Evolutionary conservation across 306 rosid genomes (phyloP).

Genomic region (Leucaena leucocephala): DNA sequence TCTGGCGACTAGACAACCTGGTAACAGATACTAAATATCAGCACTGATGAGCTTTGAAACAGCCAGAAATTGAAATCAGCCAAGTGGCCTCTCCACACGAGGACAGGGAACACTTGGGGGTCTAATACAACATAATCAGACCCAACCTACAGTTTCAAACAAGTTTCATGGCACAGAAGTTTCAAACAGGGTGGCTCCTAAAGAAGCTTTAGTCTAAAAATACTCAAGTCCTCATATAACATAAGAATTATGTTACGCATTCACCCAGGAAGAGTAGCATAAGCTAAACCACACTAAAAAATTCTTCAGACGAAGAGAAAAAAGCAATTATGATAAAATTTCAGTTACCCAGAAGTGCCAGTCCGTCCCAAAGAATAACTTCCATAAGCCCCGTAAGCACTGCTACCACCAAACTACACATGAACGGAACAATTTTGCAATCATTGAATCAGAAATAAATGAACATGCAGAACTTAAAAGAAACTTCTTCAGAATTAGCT

Average conservation of each 20-base stretch:
- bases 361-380: slow-evolving; percentile 70
- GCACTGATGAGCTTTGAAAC: slow-evolving; percentile 23
- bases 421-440: slow-evolving; percentile 34
- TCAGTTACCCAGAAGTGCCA: slow-evolving; percentile 73
- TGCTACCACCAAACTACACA: slow-evolving; percentile 69
- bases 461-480: slow-evolving; percentile 19
- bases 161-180: neutral
- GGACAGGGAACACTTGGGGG: slow-evolving; percentile 9
- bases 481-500: neutral
- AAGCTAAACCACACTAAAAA: neutral
- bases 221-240: neutral
- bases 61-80: slow-evolving; percentile 1
- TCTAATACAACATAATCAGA: neutral
- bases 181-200: neutral
- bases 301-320: neutral
- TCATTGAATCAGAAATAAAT: slow-evolving; percentile 19
- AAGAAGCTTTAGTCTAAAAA: neutral
- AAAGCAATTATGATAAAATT: neutral
- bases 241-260: neutral
- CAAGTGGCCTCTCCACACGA: slow-evolving; percentile 17
- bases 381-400: slow-evolving; percentile 89
- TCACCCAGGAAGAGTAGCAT: neutral
- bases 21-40: slow-evolving; percentile 37
- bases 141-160: neutral
- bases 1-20: slow-evolving; percentile 49